Evolutionary conservation across 352 stramenopile genomes (phyloP), one percentile per base, ranked within the genome.

Genomic region (Peronospora belbahrii): DNA sequence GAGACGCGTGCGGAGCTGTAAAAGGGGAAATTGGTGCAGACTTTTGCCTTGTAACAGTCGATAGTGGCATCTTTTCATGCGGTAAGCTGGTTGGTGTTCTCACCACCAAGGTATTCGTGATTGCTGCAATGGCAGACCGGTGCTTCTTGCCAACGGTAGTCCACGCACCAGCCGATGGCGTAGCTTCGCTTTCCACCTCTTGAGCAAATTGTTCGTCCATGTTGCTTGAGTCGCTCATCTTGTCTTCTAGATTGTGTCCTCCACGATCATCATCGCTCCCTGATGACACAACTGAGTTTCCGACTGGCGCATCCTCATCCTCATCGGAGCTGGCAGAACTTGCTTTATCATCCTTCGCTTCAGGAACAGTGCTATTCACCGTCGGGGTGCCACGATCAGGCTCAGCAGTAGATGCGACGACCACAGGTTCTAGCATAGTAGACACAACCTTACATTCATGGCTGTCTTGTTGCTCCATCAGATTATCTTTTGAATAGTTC

Each of bases 101-200:
- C 1, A 13, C 23, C 2, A 39, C 23, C 2, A 39, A 28, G 20
- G 25, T 39, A 34, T 14, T 57, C 2, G 41, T 35, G 8, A 55
- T 45, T 13, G 52, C 46, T 27, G 43, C 42, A 13, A 48, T 35
- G 11, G 46, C 27, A 20, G 61, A 61, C 14, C 75, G 70, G 19
- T 80, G 58, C n/a, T 86, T 85, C 31, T 73, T 76, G n/a, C 75
- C 67, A 7, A 89, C 78, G 0, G 74, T 89, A 4, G 68, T 89
- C 78, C 78, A 89, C 5, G 66, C 78, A 17, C 66, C 70, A 11
- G 63, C 24, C 0, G 67, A 50, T 2, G 41, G 31, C 5, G 42
- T 25, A 8, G 15, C 35, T 5, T 51, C 38, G 3, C 45, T 35
- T 11, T 14, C 22, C 4, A 51, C 31, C n/a, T 11, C 23, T 19